phyloP scores from a whole-genome alignment of 2,329 filamentous ascomycete genomes.

The Neurospora crassa region DNA sequence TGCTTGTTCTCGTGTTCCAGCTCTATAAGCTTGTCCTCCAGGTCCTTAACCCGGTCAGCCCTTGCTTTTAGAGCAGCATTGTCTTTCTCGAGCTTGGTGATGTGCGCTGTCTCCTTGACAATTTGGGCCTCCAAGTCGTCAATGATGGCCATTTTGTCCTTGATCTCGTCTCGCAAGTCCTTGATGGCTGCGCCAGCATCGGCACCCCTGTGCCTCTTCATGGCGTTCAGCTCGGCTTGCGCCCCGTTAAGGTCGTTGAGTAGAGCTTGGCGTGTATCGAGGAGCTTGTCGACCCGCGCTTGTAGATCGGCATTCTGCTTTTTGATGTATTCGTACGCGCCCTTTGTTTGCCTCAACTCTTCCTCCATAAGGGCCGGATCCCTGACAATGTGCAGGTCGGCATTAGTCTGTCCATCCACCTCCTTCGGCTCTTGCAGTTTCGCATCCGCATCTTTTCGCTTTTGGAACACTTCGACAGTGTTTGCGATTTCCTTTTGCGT shows the following conservation, averaged over 20 bases:
- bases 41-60: slow-evolving; percentile 38
- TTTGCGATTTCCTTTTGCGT: slow-evolving; percentile 38
- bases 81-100: slow-evolving; percentile 37
- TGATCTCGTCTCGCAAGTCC: slow-evolving; percentile 46
- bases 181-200: slow-evolving; percentile 42
- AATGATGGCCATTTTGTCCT: slow-evolving; percentile 50
- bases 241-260: slow-evolving; percentile 51
- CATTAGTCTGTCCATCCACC: slow-evolving; percentile 19
- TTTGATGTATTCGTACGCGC: slow-evolving; percentile 42
- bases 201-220: slow-evolving; percentile 43
- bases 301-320: slow-evolving; percentile 51
- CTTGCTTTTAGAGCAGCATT: slow-evolving; percentile 36
- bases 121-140: slow-evolving; percentile 58
- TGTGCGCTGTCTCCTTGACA: slow-evolving; percentile 39
- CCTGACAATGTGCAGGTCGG: slow-evolving; percentile 21
- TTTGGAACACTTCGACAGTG: slow-evolving; percentile 30
- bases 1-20: slow-evolving; percentile 42
- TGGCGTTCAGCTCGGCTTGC: slow-evolving; percentile 43
- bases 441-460: slow-evolving; percentile 26
- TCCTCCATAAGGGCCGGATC: slow-evolving; percentile 49
- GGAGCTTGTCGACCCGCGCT: slow-evolving; percentile 49
- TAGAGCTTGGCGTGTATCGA: slow-evolving; percentile 54
- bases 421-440: slow-evolving; percentile 16
- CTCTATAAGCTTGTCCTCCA: slow-evolving; percentile 51
- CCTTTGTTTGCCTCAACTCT: slow-evolving; percentile 40